phyloP scores from a whole-genome alignment of 805 yeast species.

The Spathaspora gorwiae region DNA sequence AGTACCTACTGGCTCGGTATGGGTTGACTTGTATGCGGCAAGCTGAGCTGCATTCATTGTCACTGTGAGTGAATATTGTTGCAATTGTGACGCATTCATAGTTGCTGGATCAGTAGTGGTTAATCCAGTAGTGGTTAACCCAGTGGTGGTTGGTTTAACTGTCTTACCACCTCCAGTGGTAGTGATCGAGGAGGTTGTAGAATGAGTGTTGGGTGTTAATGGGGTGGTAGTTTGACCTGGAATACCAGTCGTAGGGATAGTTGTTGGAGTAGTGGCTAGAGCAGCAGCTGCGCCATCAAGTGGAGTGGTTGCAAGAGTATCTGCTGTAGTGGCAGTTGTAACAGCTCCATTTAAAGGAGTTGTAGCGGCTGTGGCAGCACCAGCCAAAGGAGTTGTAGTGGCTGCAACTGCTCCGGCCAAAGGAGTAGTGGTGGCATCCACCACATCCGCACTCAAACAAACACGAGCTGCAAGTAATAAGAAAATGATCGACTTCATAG shows the following conservation, averaged over 20 bases:
- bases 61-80: slow-evolving; percentile 4
- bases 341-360: slow-evolving; percentile 7
- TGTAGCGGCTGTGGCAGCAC: slow-evolving; percentile 15
- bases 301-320: slow-evolving; percentile 12
- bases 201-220: slow-evolving; percentile 5
- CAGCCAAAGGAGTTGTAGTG: slow-evolving; percentile 12
- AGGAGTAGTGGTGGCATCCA: slow-evolving; percentile 15
- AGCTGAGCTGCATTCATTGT: slow-evolving; percentile 12
- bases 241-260: slow-evolving; percentile 10
- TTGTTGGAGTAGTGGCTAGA: slow-evolving; percentile 9
- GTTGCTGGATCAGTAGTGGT: slow-evolving; percentile 12
- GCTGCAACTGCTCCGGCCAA: slow-evolving; percentile 11
- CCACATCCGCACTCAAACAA: slow-evolving; percentile 10
- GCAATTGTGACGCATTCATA: slow-evolving; percentile 11
- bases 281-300: slow-evolving; percentile 10
- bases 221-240: slow-evolving; percentile 10
- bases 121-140: slow-evolving; percentile 2
- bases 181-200: slow-evolving; percentile 11
- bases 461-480: background rate
- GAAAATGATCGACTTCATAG: background rate
- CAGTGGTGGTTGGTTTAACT: slow-evolving; percentile 6
- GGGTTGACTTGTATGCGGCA: slow-evolving; percentile 5
- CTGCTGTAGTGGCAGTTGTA: slow-evolving; percentile 10
- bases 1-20: slow-evolving; percentile 3
- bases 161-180: slow-evolving; percentile 11